Conservation (phyloP, 169 alveolate genomes). For the Cryptosporidium baileyi region DNA sequence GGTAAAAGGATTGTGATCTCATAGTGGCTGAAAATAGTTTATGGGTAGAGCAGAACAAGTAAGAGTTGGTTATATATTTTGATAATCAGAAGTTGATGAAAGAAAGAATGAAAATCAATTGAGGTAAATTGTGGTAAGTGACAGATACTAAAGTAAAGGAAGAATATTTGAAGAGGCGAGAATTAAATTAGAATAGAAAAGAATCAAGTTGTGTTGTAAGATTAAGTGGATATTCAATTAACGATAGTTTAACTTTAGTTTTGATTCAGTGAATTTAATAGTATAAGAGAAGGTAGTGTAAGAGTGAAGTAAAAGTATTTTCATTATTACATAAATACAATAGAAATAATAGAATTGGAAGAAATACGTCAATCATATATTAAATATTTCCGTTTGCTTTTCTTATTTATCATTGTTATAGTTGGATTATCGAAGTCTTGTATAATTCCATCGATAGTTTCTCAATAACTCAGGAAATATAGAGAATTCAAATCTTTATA, state of each 20-base stretch:
- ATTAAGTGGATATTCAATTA: conserved; percentile 11
- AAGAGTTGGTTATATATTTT: conserved; percentile 18
- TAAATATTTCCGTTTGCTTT: not conserved
- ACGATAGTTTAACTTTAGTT: conserved; percentile 25
- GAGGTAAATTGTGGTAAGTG: conserved; percentile 42
- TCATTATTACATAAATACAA: not conserved
- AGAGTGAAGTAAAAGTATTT: conserved; percentile 18
- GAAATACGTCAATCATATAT: too few relatives aligned
- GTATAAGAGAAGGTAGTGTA: conserved; percentile 66
- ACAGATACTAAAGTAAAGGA: not conserved
- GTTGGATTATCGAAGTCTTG: not conserved
- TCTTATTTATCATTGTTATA: not conserved
- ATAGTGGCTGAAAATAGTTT: conserved; percentile 55
- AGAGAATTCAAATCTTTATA: not conserved
- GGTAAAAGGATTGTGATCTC: conserved; percentile 64
- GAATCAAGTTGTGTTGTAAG: conserved; percentile 25
- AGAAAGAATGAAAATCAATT: conserved; percentile 48
- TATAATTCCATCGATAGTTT: not conserved
- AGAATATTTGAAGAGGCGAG: not conserved
- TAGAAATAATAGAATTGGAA: not conserved
- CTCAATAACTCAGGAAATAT: not conserved
- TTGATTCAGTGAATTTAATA: conserved; percentile 14
- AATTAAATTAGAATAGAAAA: conserved; percentile 16
- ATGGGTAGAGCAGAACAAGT: conserved; percentile 35
- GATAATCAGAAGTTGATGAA: conserved; percentile 12